Base-by-base conservation (phyloP, 495 filamentous ascomycete species). In the Evernia prunastri region DNA sequence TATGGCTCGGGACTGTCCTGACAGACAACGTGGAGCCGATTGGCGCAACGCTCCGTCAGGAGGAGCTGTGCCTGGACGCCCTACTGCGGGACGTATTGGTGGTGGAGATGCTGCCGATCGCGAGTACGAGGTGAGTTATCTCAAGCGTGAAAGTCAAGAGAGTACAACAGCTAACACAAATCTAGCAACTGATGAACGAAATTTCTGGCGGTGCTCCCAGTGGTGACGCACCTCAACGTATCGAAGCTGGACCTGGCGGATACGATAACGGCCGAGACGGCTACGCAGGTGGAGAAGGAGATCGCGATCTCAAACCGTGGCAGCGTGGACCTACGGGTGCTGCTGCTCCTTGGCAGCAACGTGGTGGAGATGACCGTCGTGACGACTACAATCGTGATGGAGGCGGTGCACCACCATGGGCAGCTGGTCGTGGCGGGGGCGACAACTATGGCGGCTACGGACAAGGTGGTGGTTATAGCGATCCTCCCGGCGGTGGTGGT, bases 111-210 rank as follows among this genome's bases (percentile, higher is more conserved):
- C 88, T 72, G 88, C 92, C 64, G 93, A 97, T 69, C 86, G 91
- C 71, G 94, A 97, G 77, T 92, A 96, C 73, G 91, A 97, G 84
- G 90, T 92, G 83, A 74, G 87, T 74, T 74, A 43, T 56, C 56
- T 62, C 42, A 18, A 12, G 31, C 20, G 36, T n/a, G 1, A 0
- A 45, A 27, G 0, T 39, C 18, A 29, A 40, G 31, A 25, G 18
- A 56, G 4, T 61, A 33, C 64, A 60, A 29, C 12, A 20, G 42
- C 23, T 47, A 3, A 29, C 12, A 43, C n/a, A 9, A 9, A 63
- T 61, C 15, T 70, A 95, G 90, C 88, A 93, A 89, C 90, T 98
- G 73, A 95, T 98, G 91, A 86, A 93, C 84, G 94, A 97, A 82
- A 81, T 98, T 64, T 91, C 89, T 69, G 92, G 91, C 61, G 88